Evolutionary conservation across 306 rosid genomes (phyloP), one percentile per base, ranked within the genome.

Genomic region (Cicer bijugum): DNA sequence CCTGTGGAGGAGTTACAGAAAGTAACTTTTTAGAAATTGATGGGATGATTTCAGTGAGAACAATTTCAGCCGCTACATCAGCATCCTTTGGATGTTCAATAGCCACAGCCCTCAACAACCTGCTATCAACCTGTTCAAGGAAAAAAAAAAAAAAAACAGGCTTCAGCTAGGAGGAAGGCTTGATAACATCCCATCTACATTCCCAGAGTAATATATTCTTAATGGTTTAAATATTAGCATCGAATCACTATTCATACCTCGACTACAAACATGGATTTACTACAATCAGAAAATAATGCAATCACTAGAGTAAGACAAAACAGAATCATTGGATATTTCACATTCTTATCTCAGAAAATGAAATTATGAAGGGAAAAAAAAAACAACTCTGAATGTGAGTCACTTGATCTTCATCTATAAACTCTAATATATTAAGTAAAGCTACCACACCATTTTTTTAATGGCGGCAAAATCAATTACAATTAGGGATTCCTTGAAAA

Each of bases 91-190:
- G 71, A 69, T 89, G 83, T 73, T 94, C 99, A 71, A 88, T 84
- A 33, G 99, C 96, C 50, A 94, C 96, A 39, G 96, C 97, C 89
- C 83, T 89, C 70, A 94, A 85, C 43, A 91, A 56, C 72, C 97
- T 84, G 60, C 81, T 35, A 79, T 94, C 97, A 46, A 94, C 82
- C 97, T 94, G 71, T 19, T 33, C 19, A 70, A 14, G 19, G 63
- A 20, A 69, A 53, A 76, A 75, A 12, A 64, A 64, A 39, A n/a
- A 17, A 37, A 61, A 53, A 12, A 59, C 37, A 12, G 50, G 14
- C 56, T 12, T 62, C 59, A 79, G 61, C 7, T 14, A 55, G 23
- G 65, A 42, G 12, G 50, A 55, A 16, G 6, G 47, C 50, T 12
- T 15, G 37, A 47, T 71, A 16, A 44, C 45, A 67, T 39, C 14